These are phyloP conservation scores for Lobosporangium transversale DNA, from an alignment of 192 early-diverging fungal genomes.

Conservation along the genomic window DNA sequence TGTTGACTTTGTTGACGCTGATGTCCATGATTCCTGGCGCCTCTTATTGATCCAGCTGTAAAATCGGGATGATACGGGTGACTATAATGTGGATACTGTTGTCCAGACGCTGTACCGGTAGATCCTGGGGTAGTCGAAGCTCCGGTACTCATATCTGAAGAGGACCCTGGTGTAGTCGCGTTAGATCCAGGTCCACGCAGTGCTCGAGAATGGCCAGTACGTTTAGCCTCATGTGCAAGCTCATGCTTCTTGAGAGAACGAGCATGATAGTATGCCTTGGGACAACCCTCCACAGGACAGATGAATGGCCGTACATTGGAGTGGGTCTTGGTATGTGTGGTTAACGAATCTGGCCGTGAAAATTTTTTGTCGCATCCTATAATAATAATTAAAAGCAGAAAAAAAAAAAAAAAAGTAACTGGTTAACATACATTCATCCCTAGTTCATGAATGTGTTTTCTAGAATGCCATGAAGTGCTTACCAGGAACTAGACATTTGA, in stretches of 20 bases:
- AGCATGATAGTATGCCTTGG: conserved; percentile 72
- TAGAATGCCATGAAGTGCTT: neutral
- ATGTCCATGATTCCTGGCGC: conserved; percentile 33
- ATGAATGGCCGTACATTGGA: conserved; percentile 65
- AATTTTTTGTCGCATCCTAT: conserved; percentile 58
- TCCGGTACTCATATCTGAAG: neutral
- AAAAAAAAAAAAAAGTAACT: neutral
- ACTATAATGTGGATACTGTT: conserved; percentile 24
- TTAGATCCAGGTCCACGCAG: conserved; percentile 40
- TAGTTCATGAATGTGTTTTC: neutral
- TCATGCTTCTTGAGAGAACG: conserved; percentile 72
- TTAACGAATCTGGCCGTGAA: conserved; percentile 58
- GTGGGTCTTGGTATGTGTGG: conserved; percentile 67
- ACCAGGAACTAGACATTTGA: conserved; percentile 67
- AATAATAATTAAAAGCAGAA: neutral
- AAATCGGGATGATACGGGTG: conserved; percentile 51
- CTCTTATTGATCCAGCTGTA: conserved; percentile 19
- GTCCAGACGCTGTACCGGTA: conserved; percentile 2
- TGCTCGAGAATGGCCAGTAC: conserved; percentile 21
- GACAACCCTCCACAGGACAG: conserved; percentile 61
- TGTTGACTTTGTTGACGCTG: conserved; percentile 43
- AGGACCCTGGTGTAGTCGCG: conserved; percentile 6
- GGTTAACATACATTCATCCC: neutral
- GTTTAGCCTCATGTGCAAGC: conserved; percentile 56
- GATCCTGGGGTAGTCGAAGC: neutral